Evolutionary conservation across 192 early-diverging fungal species (phyloP).

Genomic region (Coemansia sp.): DNA sequence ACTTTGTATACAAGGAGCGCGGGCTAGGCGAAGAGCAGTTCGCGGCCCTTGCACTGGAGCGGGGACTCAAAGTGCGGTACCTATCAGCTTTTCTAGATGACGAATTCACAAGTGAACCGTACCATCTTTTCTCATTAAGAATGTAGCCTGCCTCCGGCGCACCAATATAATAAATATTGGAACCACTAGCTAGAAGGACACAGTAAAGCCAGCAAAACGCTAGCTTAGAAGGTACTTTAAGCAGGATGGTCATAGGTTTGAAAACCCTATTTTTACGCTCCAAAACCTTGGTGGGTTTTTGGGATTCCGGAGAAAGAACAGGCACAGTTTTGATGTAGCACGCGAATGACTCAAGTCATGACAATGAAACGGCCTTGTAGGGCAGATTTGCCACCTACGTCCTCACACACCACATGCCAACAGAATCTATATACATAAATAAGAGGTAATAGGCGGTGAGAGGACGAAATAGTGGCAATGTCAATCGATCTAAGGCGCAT

Average conservation of each 20-base stretch:
- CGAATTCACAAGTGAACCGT: neutral
- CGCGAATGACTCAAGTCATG: constrained; percentile 54
- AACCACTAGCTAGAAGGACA: neutral
- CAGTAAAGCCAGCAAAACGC: constrained; percentile 9
- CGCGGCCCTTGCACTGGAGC: neutral
- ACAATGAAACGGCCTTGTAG: constrained; percentile 49
- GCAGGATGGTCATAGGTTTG: neutral
- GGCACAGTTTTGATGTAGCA: constrained; percentile 31
- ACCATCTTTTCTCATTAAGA: neutral
- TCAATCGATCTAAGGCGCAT: constrained; percentile 53
- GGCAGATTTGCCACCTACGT: constrained; percentile 43
- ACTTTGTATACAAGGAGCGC: neutral
- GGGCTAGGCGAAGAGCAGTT: neutral
- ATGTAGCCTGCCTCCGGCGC: constrained; percentile 30
- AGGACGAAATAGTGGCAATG: constrained; percentile 36
- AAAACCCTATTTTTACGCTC: neutral
- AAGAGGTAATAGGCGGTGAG: neutral
- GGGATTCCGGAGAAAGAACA: neutral
- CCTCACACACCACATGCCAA: neutral
- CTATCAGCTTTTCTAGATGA: neutral
- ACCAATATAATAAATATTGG: neutral
- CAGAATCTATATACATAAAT: neutral
- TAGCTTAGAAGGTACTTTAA: neutral
- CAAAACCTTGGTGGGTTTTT: neutral
- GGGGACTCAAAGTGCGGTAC: neutral